Conservation (phyloP, 495 filamentous ascomycete species). For the Talaromyces stipitatus region DNA sequence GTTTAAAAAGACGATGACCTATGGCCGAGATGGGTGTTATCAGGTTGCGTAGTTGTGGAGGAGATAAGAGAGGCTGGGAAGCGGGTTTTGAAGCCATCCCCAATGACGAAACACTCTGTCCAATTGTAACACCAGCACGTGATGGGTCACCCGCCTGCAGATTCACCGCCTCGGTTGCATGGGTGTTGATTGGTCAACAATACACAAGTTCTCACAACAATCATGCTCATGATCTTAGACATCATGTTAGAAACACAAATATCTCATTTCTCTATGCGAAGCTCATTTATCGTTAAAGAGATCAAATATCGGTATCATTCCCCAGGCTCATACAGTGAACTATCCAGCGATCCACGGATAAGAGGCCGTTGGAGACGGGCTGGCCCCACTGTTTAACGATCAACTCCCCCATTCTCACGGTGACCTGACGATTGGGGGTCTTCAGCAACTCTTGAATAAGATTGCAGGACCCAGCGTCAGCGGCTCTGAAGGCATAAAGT, state of each 20-base stretch:
- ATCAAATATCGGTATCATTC: neutral
- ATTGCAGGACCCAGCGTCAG: too few species aligned
- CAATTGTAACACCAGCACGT: slow-evolving; percentile 3
- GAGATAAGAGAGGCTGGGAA: neutral
- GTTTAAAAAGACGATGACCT: neutral
- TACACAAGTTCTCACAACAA: neutral
- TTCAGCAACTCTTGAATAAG: too few species aligned
- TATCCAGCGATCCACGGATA: neutral
- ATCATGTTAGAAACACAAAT: neutral
- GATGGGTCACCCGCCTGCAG: neutral
- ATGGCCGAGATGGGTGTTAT: neutral
- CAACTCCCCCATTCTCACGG: too few species aligned
- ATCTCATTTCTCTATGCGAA: neutral
- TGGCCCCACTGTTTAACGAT: neutral
- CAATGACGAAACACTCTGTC: neutral
- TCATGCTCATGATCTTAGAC: neutral
- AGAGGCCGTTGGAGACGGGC: neutral
- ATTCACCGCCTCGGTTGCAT: neutral
- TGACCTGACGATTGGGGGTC: neutral
- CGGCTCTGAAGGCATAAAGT: too few species aligned
- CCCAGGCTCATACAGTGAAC: neutral
- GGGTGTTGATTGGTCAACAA: neutral
- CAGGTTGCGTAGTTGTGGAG: neutral
- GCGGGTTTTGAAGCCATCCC: slow-evolving; percentile 2
- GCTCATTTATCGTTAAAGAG: neutral